These are phyloP conservation scores for Globisporangium irregulare DNA, from an alignment of 352 stramenopile species.

Conservation along the genomic window DNA sequence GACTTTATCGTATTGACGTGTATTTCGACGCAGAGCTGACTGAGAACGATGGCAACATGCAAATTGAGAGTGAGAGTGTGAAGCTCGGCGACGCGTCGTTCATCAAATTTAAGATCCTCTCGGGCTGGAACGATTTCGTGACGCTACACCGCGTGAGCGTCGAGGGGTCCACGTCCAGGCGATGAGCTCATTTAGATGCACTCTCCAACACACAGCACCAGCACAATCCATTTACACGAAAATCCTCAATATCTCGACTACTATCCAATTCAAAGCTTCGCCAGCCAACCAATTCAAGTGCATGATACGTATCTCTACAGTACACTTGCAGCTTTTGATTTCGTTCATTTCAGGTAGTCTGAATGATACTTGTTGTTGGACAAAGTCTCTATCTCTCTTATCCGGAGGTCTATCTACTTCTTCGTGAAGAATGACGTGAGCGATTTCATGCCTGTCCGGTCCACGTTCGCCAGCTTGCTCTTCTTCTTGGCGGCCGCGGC, in stretches of 20 bases:
- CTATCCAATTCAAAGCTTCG: background rate
- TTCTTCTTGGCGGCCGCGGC: conserved; percentile 61
- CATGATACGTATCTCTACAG: background rate
- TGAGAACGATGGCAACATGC: conserved; percentile 79
- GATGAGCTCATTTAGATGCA: conserved; percentile 2
- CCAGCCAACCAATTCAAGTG: background rate
- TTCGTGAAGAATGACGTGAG: conserved; percentile 82
- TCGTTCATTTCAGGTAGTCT: background rate
- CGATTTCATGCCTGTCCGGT: conserved; percentile 80
- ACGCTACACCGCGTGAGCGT: conserved; percentile 74
- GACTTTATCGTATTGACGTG: background rate
- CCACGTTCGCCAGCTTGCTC: conserved; percentile 75
- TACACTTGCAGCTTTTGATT: background rate
- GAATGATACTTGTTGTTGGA: background rate
- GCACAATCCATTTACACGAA: background rate
- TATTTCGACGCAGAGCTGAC: conserved; percentile 45
- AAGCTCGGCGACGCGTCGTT: conserved; percentile 73
- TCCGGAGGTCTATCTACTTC: conserved; percentile 41
- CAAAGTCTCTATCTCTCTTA: background rate
- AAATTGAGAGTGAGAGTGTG: conserved; percentile 74
- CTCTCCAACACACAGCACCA: background rate
- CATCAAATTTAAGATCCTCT: conserved; percentile 83
- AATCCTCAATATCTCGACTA: background rate
- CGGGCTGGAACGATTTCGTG: conserved; percentile 81
- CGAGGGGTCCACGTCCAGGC: conserved; percentile 61